Conservation (phyloP, 306 rosid genomes). For the Cucurbita maxima region DNA sequence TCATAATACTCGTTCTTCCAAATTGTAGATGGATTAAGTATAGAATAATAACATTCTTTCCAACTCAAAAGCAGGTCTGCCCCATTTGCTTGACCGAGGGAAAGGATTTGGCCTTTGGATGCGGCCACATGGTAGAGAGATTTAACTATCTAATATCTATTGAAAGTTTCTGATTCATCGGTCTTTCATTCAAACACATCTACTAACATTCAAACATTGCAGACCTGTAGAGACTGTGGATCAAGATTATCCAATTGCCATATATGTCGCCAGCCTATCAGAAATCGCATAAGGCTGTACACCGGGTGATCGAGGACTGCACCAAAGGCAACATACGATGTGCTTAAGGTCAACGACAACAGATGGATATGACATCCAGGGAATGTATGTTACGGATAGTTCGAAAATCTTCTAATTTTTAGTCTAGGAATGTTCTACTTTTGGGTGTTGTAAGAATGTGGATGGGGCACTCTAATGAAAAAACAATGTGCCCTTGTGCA, state of each 20-base stretch:
- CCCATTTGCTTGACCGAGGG: slow-evolving; percentile 67
- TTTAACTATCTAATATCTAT: neutral
- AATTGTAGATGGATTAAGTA: neutral
- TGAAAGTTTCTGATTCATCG: neutral
- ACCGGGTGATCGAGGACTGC: slow-evolving; percentile 24
- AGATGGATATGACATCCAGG: neutral
- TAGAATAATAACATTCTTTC: neutral
- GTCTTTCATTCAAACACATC: neutral
- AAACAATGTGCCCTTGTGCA: neutral
- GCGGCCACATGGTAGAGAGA: slow-evolving; percentile 73
- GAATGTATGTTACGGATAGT: neutral
- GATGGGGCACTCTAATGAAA: neutral
- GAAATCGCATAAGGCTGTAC: slow-evolving; percentile 54
- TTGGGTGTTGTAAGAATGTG: neutral
- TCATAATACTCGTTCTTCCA: neutral
- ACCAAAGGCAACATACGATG: no score
- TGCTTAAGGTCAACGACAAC: neutral
- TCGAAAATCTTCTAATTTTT: neutral
- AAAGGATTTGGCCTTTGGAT: slow-evolving; percentile 66
- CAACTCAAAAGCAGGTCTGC: slow-evolving; percentile 35
- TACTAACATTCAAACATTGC: slow-evolving; percentile 9
- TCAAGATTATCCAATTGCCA: slow-evolving; percentile 50
- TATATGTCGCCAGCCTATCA: slow-evolving; percentile 62
- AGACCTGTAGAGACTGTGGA: slow-evolving; percentile 81
- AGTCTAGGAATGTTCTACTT: neutral